A percentile compares a stretch with the other conserved stretches of the same genome.
phyloP scores from a whole-genome alignment of 1,139 yeast genomes.

The Saccharomyces hybrid region DNA sequence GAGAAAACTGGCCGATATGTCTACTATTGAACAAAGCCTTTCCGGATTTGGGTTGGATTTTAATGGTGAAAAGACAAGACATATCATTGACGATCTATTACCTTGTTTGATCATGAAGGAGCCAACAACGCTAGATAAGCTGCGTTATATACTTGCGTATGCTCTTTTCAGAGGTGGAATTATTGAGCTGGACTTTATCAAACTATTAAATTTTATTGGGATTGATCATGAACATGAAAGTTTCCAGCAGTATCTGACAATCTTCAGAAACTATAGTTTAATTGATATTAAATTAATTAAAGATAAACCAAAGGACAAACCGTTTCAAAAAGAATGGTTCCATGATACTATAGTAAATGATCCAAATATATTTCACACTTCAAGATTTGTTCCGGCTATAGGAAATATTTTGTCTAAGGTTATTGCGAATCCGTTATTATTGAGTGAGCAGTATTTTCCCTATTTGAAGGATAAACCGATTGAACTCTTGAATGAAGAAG shows the following conservation, averaged over 20 bases:
- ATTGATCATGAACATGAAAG: slow-evolving; percentile 47
- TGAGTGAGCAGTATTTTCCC: slow-evolving; percentile 54
- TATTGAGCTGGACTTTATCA: slow-evolving; percentile 62
- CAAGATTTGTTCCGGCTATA: slow-evolving; percentile 69
- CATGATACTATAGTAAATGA: slow-evolving; percentile 49
- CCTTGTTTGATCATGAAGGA: slow-evolving; percentile 47
- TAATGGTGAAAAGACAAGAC: slow-evolving; percentile 60
- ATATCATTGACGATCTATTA: slow-evolving; percentile 60
- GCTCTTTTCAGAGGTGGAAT: slow-evolving; percentile 82
- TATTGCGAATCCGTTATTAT: slow-evolving; percentile 31
- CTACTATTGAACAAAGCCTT: slow-evolving; percentile 68
- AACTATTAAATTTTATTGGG: slow-evolving; percentile 63
- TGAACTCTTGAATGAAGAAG: slow-evolving; percentile 43
- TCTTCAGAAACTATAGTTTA: slow-evolving; percentile 57
- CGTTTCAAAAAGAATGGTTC: slow-evolving; percentile 41
- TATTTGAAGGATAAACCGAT: slow-evolving; percentile 69
- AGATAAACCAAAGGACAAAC: slow-evolving; percentile 33
- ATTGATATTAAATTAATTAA: slow-evolving; percentile 66
- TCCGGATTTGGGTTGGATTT: slow-evolving; percentile 66
- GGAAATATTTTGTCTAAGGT: slow-evolving; percentile 48
- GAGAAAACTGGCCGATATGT: slow-evolving; percentile 52
- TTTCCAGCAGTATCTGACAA: slow-evolving; percentile 40
- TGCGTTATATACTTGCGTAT: slow-evolving; percentile 70
- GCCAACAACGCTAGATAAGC: slow-evolving; percentile 53
- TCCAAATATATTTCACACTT: slow-evolving; percentile 62